phyloP scores from a whole-genome alignment of 2,329 filamentous ascomycete genomes.

The Lasiodiplodia citricola region DNA sequence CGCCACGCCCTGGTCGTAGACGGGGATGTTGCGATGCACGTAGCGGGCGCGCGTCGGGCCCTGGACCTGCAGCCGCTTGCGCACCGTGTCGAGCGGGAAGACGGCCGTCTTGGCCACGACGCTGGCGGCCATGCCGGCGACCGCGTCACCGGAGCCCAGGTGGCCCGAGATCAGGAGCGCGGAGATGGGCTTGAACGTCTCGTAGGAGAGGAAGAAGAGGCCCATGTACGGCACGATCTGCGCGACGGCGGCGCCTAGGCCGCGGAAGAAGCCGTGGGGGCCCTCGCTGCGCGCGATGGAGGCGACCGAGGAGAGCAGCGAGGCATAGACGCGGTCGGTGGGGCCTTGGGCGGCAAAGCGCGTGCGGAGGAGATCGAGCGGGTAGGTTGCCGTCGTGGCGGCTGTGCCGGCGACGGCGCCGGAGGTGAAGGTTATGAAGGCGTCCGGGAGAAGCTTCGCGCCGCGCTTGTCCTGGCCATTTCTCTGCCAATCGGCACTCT shows the following conservation, averaged over 20 bases:
- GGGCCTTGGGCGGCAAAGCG: constrained; percentile 94
- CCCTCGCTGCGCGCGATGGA: constrained; percentile 82
- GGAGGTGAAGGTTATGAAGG: constrained; percentile 79
- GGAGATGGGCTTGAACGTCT: constrained; percentile 63
- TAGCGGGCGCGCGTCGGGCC: constrained; percentile 82
- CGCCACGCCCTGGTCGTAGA: constrained; percentile 70
- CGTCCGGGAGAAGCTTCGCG: constrained; percentile 58
- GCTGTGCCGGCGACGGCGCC: constrained; percentile 82
- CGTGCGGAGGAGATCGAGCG: constrained; percentile 89
- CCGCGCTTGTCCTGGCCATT: constrained; percentile 28
- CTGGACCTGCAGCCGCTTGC: constrained; percentile 94
- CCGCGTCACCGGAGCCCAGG: constrained; percentile 80
- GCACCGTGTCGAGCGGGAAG: constrained; percentile 89
- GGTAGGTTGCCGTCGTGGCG: constrained; percentile 86
- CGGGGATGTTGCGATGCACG: constrained; percentile 85
- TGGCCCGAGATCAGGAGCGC: constrained; percentile 49
- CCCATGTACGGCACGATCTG: constrained; percentile 98
- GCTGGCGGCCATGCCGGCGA: constrained; percentile 79
- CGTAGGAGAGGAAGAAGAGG: constrained; percentile 90
- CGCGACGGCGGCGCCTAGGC: constrained; percentile 76
- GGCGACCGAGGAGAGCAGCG: constrained; percentile 69
- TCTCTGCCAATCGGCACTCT: neutral
- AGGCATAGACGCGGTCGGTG: constrained; percentile 73
- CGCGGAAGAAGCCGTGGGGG: constrained; percentile 80
- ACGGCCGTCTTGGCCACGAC: constrained; percentile 85